These are phyloP conservation scores for Leptodontidium sp. DNA, from an alignment of 2,329 filamentous ascomycete species.

Conservation along the genomic window DNA sequence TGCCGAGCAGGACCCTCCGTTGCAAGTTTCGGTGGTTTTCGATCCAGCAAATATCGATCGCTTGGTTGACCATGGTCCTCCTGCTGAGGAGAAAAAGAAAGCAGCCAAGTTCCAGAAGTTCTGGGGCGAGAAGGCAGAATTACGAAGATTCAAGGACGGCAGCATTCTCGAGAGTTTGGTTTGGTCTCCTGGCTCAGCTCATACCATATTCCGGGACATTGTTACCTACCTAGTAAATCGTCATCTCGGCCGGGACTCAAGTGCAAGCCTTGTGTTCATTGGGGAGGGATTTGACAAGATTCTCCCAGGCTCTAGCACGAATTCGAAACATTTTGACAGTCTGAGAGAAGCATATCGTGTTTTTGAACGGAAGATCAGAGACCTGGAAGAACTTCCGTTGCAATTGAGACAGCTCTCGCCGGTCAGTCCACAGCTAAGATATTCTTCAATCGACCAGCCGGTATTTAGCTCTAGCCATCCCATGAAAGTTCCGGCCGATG, in stretches of 20 bases:
- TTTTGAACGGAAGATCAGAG: slow-evolving; percentile 80
- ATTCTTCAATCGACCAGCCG: slow-evolving; percentile 69
- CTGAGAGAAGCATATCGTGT: slow-evolving; percentile 74
- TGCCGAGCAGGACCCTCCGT: slow-evolving; percentile 44
- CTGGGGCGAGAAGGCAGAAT: slow-evolving; percentile 93
- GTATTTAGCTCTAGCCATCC: slow-evolving; percentile 50
- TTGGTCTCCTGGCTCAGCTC: slow-evolving; percentile 72
- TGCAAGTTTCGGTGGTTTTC: slow-evolving; percentile 75
- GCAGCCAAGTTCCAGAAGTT: slow-evolving; percentile 85
- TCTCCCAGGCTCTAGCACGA: slow-evolving; percentile 48
- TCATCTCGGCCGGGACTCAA: slow-evolving; percentile 69
- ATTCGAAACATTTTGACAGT: slow-evolving; percentile 67
- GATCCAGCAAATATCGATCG: slow-evolving; percentile 77
- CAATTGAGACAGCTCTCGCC: slow-evolving; percentile 82
- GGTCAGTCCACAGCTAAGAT: slow-evolving; percentile 76
- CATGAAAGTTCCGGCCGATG: slow-evolving; percentile 69
- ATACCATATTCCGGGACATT: slow-evolving; percentile 81
- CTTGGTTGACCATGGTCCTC: slow-evolving; percentile 86
- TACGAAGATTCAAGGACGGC: slow-evolving; percentile 94
- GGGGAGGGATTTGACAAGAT: slow-evolving; percentile 56
- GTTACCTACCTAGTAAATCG: slow-evolving; percentile 72
- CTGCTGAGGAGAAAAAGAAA: slow-evolving; percentile 84
- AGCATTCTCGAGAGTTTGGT: slow-evolving; percentile 92
- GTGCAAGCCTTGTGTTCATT: slow-evolving; percentile 50
- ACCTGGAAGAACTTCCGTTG: slow-evolving; percentile 84